Evolutionary conservation across 805 yeast species (phyloP), one percentile per base, ranked within the genome.

Genomic region (Saccharomycopsis fibuligera): DNA sequence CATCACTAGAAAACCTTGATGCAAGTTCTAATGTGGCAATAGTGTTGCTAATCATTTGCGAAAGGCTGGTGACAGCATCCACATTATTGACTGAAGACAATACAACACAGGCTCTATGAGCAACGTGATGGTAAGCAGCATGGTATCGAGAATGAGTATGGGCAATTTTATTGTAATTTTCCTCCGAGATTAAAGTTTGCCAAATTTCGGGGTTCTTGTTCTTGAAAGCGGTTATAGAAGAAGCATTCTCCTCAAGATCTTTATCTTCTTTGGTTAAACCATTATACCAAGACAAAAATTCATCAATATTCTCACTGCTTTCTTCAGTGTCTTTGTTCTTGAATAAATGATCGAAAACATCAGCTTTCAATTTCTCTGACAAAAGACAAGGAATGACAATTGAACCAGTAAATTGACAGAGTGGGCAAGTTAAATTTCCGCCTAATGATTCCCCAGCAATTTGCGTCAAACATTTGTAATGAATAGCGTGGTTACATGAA

Each of bases 401-500:
- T 17, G 21, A 33, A 14, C 55, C 55, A 19, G 25, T 12, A 29
- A 49, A 48, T 5, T 42, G 21, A 39, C 55, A 51, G 21, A 51
- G 35, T 2, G 55, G 55, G 37, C 55, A 51, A 12, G 14, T 21
- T 27, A 27, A 41, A 23, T 19, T 23, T n/a, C 19, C 19, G 17
- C 40, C 16, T 21, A 17, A 10, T 2, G 23, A 6, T 33, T 6
- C 21, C 25, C 6, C 14, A 4, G 22, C 14, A 24, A 35, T 24
- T 10, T 27, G 19, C 29, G 29, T 27, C n/a, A 48, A 35, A 38
- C 55, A 51, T 14, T 25, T 30, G 30, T 31, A 42, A 36, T 52
- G 55, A 38, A 49, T 46, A 5, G 44, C 49, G 37, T 52, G 55
- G 37, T 52, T 49, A 25, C 55, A 52, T 5, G 47, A 41, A 19